Evolutionary conservation across 371 early-diverging fungal species (phyloP).

Genomic region (Mucor sp.): DNA sequence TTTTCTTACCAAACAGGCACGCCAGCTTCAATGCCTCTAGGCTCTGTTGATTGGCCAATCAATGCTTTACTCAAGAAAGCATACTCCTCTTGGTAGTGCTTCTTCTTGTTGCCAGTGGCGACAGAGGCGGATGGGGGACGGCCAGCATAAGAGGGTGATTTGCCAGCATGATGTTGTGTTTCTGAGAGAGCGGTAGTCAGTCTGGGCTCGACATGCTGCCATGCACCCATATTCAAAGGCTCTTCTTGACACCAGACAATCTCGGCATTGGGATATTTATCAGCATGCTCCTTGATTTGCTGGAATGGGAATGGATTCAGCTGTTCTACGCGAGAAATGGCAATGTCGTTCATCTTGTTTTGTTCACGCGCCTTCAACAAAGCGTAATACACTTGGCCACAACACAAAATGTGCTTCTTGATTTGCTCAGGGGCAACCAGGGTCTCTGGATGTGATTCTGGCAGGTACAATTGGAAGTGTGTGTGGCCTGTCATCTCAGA

Average conservation of each 20-base stretch:
- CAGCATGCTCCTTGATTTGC: constrained; percentile 78
- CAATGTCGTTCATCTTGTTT: constrained; percentile 82
- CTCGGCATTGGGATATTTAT: constrained; percentile 90
- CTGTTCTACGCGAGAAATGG: constrained; percentile 95
- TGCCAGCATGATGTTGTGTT: constrained; percentile 69
- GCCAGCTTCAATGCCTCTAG: constrained; percentile 66
- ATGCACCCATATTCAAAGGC: constrained; percentile 91
- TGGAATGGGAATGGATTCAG: constrained; percentile 96
- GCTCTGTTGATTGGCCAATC: constrained; percentile 69
- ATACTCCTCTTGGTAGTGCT: constrained; percentile 92
- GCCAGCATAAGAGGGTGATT: constrained; percentile 82
- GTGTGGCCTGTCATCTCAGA: constrained; percentile 84
- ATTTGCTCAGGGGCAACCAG: constrained; percentile 79
- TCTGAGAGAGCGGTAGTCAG: constrained; percentile 77
- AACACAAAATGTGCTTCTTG: constrained; percentile 87
- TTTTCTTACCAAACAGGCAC: constrained; percentile 66
- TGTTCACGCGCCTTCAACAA: constrained; percentile 83
- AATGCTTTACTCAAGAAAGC: constrained; percentile 83
- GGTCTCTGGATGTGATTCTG: constrained; percentile 82
- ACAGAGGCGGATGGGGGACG: constrained; percentile 93
- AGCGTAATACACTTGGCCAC: constrained; percentile 96
- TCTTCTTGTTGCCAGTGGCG: constrained; percentile 97
- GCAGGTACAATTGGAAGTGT: constrained; percentile 87
- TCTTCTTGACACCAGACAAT: constrained; percentile 97
- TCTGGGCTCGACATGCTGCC: constrained; percentile 87